These are phyloP conservation scores for Kondoa subrosea DNA, from an alignment of 768 basidiomycete genomes.

Conservation along the genomic window DNA sequence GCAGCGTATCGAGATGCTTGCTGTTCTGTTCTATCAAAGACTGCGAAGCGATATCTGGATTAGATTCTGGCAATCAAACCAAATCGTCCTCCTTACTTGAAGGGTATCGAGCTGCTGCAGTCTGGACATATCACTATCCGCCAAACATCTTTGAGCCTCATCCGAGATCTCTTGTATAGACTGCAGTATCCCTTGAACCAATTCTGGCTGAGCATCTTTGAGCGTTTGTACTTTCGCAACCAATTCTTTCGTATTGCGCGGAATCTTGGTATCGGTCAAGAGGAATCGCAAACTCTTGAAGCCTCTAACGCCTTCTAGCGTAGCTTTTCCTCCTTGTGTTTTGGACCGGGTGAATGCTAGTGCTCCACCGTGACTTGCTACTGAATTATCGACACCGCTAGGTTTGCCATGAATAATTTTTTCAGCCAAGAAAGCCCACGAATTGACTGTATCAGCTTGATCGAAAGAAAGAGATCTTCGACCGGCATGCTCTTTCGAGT, in stretches of 20 bases:
- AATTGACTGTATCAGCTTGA: slow-evolving; percentile 66
- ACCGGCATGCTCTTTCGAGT: slow-evolving; percentile 33
- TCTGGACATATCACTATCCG: slow-evolving; percentile 55
- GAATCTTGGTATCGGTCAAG: slow-evolving; percentile 79
- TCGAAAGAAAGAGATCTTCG: slow-evolving; percentile 44
- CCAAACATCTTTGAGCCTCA: slow-evolving; percentile 56
- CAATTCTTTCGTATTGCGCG: slow-evolving; percentile 82
- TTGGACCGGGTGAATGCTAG: slow-evolving; percentile 66
- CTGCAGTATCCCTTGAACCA: slow-evolving; percentile 56
- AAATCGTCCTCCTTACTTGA: slow-evolving; percentile 50
- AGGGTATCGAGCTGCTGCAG: slow-evolving; percentile 47
- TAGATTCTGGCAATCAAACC: neutral
- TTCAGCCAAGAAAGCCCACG: slow-evolving; percentile 85
- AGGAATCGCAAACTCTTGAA: slow-evolving; percentile 82
- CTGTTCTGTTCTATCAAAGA: slow-evolving; percentile 79
- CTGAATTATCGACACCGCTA: slow-evolving; percentile 92
- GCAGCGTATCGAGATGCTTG: slow-evolving; percentile 58
- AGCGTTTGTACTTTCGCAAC: slow-evolving; percentile 72
- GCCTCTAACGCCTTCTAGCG: slow-evolving; percentile 59
- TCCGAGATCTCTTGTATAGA: slow-evolving; percentile 73
- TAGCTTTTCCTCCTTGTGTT: slow-evolving; percentile 48
- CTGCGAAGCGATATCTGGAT: slow-evolving; percentile 35
- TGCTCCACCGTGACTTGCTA: slow-evolving; percentile 80
- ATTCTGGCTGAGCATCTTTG: slow-evolving; percentile 65
- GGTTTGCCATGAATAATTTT: slow-evolving; percentile 95